Percentiles rank a stretch among this genome's conserved stretches.
These are phyloP conservation scores for Pistacia atlantica DNA, from an alignment of 345 rosid genomes.

Conservation along the genomic window DNA sequence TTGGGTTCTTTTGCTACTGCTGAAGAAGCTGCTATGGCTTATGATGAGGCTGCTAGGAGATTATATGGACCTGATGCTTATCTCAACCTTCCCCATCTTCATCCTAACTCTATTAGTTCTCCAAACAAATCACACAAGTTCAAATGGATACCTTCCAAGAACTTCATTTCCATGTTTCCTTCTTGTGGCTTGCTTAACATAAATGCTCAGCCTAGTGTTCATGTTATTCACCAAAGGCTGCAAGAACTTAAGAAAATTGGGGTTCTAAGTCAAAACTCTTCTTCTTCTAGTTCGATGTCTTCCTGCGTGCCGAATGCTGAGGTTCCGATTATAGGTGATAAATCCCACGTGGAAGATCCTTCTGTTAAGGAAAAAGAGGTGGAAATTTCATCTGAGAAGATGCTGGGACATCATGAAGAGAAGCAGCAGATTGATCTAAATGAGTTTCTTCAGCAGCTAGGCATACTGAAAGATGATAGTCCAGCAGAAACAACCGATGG, in stretches of 20 bases:
- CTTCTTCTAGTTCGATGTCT: conserved; percentile 43
- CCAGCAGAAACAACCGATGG: conserved; percentile 33
- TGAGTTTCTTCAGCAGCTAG: conserved; percentile 92
- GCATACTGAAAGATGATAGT: conserved; percentile 56
- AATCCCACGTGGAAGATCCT: conserved; percentile 24
- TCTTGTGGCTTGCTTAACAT: conserved; percentile 76
- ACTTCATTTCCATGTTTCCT: conserved; percentile 89
- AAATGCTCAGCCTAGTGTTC: conserved; percentile 87
- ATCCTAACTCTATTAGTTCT: conserved; percentile 21
- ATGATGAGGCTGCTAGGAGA: conserved; percentile 78
- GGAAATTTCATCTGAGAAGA: conserved; percentile 34
- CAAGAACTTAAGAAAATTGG: conserved; percentile 74
- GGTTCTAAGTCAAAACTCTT: conserved; percentile 34
- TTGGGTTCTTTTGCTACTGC: conserved; percentile 86
- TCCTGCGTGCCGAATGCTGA: conserved; percentile 41
- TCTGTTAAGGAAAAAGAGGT: conserved; percentile 32
- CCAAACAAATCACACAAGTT: conserved; percentile 38
- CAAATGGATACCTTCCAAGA: conserved; percentile 87
- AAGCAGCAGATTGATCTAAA: conserved; percentile 88
- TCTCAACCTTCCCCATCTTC: conserved; percentile 91
- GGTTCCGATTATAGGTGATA: conserved; percentile 17
- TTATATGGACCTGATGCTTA: conserved; percentile 83
- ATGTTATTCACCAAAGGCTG: conserved; percentile 83
- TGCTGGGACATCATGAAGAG: conserved; percentile 33
- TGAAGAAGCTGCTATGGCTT: conserved; percentile 97